phyloP scores from a whole-genome alignment of 2,329 filamentous ascomycete species.

The Pseudogymnoascus sp. region DNA sequence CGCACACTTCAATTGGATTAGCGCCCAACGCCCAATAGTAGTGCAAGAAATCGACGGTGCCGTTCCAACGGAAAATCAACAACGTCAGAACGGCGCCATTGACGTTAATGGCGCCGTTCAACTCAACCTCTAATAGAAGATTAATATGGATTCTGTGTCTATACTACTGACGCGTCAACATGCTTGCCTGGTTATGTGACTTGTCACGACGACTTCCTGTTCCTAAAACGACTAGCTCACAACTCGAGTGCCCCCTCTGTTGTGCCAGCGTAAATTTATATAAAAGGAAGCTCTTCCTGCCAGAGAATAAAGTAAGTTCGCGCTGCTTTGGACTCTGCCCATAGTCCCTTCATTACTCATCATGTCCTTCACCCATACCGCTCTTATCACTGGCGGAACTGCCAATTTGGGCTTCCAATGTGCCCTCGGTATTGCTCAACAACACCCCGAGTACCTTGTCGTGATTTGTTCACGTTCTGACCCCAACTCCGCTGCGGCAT shows the following conservation, averaged over 20 bases:
- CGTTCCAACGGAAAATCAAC: background rate
- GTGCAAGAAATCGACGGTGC: background rate
- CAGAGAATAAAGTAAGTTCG: background rate
- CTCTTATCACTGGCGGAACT: conserved; percentile 43
- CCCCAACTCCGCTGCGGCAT: conserved; percentile 32
- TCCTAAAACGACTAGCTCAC: background rate
- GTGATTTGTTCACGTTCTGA: conserved; percentile 40
- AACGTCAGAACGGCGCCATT: background rate
- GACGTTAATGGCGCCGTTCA: background rate
- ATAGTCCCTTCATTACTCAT: background rate
- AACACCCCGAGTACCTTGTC: conserved; percentile 35
- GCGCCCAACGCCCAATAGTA: background rate
- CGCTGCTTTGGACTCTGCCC: background rate
- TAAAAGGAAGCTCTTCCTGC: background rate
- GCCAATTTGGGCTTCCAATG: conserved; percentile 37
- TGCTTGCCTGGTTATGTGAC: background rate
- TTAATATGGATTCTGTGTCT: background rate
- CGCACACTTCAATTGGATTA: background rate
- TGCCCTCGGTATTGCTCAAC: conserved; percentile 34
- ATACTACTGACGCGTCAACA: background rate
- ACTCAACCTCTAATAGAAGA: background rate
- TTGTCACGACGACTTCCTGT: background rate
- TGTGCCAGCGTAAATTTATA: background rate
- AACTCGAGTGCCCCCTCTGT: background rate
- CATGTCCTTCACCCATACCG: conserved; percentile 19